Conservation (phyloP, 2,329 filamentous ascomycete genomes). For the Botrytis sinoallii region DNA sequence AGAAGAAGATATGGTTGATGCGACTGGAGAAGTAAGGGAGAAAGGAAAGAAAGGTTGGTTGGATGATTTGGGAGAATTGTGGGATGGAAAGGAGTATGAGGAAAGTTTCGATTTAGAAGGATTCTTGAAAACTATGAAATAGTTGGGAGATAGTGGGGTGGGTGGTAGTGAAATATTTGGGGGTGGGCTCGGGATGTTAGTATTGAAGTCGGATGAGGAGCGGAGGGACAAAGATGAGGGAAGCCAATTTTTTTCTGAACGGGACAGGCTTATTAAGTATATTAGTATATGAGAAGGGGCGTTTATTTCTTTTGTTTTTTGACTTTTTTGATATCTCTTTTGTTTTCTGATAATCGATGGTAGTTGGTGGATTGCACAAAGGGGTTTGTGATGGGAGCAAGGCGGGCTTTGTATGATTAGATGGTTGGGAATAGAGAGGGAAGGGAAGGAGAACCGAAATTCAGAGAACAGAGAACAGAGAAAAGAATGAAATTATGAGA, state of each 20-base stretch:
- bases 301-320: not conserved
- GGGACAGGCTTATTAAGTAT: not conserved
- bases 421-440: not conserved
- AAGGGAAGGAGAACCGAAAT: not conserved
- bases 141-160: not conserved
- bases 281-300: not conserved
- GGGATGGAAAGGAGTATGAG: conserved; percentile 97
- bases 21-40: conserved; percentile 85
- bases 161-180: not conserved
- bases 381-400: not conserved
- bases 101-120: conserved; percentile 96
- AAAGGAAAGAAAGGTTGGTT: conserved; percentile 97
- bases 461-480: not conserved
- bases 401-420: not conserved
- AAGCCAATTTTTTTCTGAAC: not conserved
- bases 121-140: conserved; percentile 84
- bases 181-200: not conserved
- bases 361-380: not conserved
- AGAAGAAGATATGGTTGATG: conserved; percentile 87
- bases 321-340: not conserved
- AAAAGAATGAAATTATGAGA: not conserved
- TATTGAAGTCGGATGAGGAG: not conserved
- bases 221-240: not conserved
- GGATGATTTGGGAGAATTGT: conserved; percentile 91
- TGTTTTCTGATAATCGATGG: not conserved